Evolutionary conservation across 202 grass and related monocot genomes (phyloP).

Genomic region (Digitaria exilis): DNA sequence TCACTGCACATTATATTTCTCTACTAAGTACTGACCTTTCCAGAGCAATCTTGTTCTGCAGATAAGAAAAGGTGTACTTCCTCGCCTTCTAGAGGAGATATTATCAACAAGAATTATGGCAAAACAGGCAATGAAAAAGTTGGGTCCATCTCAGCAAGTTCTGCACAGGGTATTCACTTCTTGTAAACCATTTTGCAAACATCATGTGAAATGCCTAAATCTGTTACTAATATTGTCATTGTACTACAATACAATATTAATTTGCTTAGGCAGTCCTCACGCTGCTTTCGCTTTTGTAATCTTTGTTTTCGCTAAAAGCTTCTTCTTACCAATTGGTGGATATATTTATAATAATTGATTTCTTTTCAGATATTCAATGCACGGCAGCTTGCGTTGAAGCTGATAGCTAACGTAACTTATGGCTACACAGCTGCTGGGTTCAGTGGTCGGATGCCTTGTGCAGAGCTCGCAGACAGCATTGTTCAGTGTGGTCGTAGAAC

Average conservation of each 20-base stretch:
- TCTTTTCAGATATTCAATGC: conserved; percentile 89
- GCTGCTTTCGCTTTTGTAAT: conserved; percentile 20
- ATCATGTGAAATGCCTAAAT: conserved; percentile 19
- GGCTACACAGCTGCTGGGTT: conserved; percentile 98
- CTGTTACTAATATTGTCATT: conserved; percentile 6
- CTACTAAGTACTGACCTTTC: conserved; percentile 23
- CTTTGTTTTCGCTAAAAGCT: conserved; percentile 3
- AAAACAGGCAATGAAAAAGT: conserved; percentile 93
- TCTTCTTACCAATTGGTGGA: conserved; percentile 18
- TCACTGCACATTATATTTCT: conserved; percentile 13
- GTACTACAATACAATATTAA: conserved; percentile 10
- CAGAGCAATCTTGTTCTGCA: conserved; percentile 47
- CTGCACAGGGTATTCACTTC: conserved; percentile 69
- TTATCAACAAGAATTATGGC: conserved; percentile 93
- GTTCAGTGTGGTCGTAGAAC: conserved; percentile 96
- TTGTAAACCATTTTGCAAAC: conserved; percentile 33
- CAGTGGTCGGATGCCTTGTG: conserved; percentile 96
- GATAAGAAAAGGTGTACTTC: conserved; percentile 93
- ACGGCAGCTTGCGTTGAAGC: conserved; percentile 93
- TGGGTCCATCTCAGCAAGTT: conserved; percentile 75
- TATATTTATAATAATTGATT: conserved; percentile 23
- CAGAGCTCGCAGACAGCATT: conserved; percentile 97
- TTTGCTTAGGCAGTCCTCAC: conserved; percentile 7
- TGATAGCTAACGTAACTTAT: conserved; percentile 98
- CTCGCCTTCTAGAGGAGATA: conserved; percentile 84